These are phyloP conservation scores for Globisporangium nagaii DNA, from an alignment of 352 stramenopile genomes.

Conservation along the genomic window DNA sequence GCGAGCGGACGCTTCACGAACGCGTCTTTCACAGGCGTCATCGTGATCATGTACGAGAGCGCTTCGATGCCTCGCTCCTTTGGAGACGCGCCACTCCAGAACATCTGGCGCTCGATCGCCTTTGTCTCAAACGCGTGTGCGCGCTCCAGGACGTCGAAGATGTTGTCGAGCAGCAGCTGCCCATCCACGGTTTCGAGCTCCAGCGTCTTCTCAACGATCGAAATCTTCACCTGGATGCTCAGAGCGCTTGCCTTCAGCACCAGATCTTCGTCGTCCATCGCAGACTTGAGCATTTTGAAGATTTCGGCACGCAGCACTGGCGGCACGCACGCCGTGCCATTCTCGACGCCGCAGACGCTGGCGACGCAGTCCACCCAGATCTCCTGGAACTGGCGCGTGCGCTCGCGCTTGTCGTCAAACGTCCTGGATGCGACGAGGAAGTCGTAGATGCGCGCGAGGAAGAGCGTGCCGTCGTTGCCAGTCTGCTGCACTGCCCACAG, in stretches of 20 bases:
- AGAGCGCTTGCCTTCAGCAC: constrained; percentile 69
- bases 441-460: constrained; percentile 44
- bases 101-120: constrained; percentile 31
- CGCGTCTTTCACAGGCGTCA: constrained; percentile 73
- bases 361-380: constrained; percentile 80
- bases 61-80: constrained; percentile 81
- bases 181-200: constrained; percentile 54
- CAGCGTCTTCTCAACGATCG: constrained; percentile 77
- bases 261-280: constrained; percentile 64
- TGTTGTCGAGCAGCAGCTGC: constrained; percentile 59
- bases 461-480: constrained; percentile 49
- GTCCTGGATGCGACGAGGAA: constrained; percentile 56
- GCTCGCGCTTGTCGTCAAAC: constrained; percentile 30
- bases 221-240: constrained; percentile 82
- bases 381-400: constrained; percentile 57
- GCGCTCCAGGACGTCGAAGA: constrained; percentile 71
- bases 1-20: constrained; percentile 55
- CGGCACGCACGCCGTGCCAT: constrained; percentile 60
- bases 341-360: constrained; percentile 72
- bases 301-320: constrained; percentile 67
- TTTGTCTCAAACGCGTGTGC: constrained; percentile 51
- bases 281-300: constrained; percentile 63
- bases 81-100: constrained; percentile 63
- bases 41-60: constrained; percentile 81
- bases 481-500: constrained; percentile 68